Evolutionary conservation across 441 rosid genomes (phyloP), one percentile per base, ranked within the genome.

Genomic region (Populus trichocarpa): DNA sequence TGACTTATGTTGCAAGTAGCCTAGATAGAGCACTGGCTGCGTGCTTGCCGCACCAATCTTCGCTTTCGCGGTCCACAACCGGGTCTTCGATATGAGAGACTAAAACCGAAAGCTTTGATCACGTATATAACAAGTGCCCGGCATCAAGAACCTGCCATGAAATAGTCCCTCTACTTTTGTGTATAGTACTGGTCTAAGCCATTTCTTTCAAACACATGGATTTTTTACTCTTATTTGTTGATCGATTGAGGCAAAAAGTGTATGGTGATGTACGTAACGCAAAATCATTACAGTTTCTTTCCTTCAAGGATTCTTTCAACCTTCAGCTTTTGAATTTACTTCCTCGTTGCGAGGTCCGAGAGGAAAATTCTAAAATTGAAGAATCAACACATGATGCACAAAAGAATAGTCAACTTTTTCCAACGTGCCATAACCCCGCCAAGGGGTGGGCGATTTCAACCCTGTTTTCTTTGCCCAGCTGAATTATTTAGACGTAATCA

Each of bases 11-110:
- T 76, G 92, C 85, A 32, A 75, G 84, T 85, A 81, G 82, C 70
- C 83, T 94, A 68, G 93, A 91, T 33, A 87, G 80, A 76, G 94
- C 93, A 18, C 82, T 92, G 71, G 72, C 78, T 9, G 87, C 90
- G 3, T 90, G 91, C 75, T 80, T 78, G 73, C 75, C 83, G 18
- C 84, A 80, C 40, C 83, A 82, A 2, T 69, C 35, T 8, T 10
- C 84, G 0, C 42, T 86, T 7, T 87, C 90, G 0, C 81, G 88
- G 2, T 88, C 93, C 14, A 79, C 85, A 0, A 85, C 90, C 0
- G 79, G 46, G 3, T 84, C 90, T 13, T 89, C 90, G 2, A 73
- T 77, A 1, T 85, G 64, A 64, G 10, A 46, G 28, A 2, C 11
- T 8, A 8, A 30, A 22, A 20, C 8, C 6, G 1, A n/a, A 7